Evolutionary conservation across 2,329 filamentous ascomycete genomes (phyloP), one percentile per base, ranked within the genome.

Genomic region (Pseudogymnoascus sp.): DNA sequence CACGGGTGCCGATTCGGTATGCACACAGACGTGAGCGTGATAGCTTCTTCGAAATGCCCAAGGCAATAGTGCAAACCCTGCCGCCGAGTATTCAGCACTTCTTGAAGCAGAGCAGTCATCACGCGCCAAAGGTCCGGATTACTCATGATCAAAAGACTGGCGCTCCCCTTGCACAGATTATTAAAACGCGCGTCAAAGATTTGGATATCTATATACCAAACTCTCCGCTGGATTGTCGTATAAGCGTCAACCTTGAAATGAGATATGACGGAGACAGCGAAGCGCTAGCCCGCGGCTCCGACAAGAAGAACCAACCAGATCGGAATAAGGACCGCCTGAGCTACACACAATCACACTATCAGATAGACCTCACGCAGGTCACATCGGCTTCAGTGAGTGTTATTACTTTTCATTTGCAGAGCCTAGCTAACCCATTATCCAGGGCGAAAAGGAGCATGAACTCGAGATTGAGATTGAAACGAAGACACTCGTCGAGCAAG

Each of bases 231-330:
- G 94, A 99, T 74, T 96, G 92, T 75, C 89, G 94, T 9, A 87
- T 99, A 67, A 96, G 91, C 69, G 86, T 99, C 70, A 97, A 96
- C 71, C 82, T 99, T 2, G 95, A 99, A 83, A 92, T 95, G 83
- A 83, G 87, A 60, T 96, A 87, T 78, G 82, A 91, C 3, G 90
- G 92, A 22, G 79, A 84, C 1, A 69, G 89, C 0, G 79, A 85
- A 6, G 76, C 77, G 20, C 73, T 86, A 2, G 68, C 69, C 11
- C 65, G 65, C 4, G 20, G 35, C 18, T 30, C 57, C 6, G 66
- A 68, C 8, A 71, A 43, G 63, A 70, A 64, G 65, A 72, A 65
- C 60, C 54, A 62, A 66, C 76, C 81, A 6, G 86, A 90, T 69
- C 85, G 92, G 6, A 86, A 85, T 67, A 99, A 99, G 74, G 92